Conservation (phyloP, 345 rosid genomes). For the Noccaea bulbosa region DNA sequence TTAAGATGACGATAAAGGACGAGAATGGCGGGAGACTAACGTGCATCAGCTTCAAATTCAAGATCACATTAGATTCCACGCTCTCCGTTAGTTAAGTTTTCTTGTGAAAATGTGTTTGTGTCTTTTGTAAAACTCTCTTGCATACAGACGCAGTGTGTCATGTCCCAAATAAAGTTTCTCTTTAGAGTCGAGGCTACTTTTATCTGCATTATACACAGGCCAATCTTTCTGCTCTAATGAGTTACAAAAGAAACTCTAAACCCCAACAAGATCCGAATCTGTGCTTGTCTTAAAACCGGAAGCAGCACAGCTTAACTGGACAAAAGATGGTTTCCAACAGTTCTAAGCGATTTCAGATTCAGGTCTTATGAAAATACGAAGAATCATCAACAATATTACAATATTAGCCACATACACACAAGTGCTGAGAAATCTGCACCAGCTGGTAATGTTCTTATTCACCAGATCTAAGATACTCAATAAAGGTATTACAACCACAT, state of each 20-base stretch:
- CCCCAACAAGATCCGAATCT: not conserved
- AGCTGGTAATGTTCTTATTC: too few species aligned
- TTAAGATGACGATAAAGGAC: slow-evolving; percentile 60
- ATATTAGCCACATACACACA: too few species aligned
- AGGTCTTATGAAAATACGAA: too few species aligned
- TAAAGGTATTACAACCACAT: not conserved
- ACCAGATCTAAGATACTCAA: too few species aligned
- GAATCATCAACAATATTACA: too few species aligned
- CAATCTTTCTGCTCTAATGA: not conserved
- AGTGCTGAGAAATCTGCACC: too few species aligned
- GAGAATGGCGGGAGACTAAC: slow-evolving; percentile 47
- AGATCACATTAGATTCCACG: slow-evolving; percentile 12
- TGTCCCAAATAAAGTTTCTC: slow-evolving; percentile 28
- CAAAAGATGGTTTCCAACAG: too few species aligned
- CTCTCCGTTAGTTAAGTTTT: slow-evolving; percentile 33
- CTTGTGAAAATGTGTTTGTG: not conserved
- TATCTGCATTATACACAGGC: slow-evolving; percentile 5
- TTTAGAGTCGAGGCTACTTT: not conserved
- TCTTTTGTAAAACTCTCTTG: slow-evolving; percentile 8
- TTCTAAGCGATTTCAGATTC: too few species aligned
- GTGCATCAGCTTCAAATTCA: slow-evolving; percentile 64
- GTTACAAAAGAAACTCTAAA: not conserved
- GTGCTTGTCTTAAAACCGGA: too few species aligned
- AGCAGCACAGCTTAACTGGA: too few species aligned
- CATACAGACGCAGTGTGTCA: slow-evolving; percentile 13